Evolutionary conservation across 1,139 yeast species (phyloP).

Genomic region (Blastobotrys elegans): DNA sequence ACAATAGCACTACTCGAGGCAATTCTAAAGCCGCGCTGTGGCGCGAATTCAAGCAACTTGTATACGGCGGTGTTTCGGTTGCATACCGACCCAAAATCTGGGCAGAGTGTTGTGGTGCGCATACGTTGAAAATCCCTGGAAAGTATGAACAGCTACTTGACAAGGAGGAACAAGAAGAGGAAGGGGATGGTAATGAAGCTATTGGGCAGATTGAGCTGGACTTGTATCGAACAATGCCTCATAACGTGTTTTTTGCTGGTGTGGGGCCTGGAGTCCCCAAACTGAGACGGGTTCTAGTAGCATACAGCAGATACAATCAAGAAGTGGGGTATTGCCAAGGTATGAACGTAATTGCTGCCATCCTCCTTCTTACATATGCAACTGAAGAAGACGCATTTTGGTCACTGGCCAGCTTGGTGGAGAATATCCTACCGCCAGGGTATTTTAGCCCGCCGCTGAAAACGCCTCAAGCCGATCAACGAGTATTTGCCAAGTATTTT

Average conservation of each 20-base stretch:
- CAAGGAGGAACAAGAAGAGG: conserved; percentile 20
- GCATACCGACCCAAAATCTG: conserved; percentile 47
- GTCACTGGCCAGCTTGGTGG: conserved; percentile 49
- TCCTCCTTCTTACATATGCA: conserved; percentile 43
- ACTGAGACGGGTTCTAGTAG: conserved; percentile 46
- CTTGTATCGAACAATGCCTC: conserved; percentile 52
- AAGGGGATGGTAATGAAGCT: conserved; percentile 29
- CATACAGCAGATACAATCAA: conserved; percentile 48
- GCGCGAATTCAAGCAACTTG: conserved; percentile 38
- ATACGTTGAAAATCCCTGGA: conserved; percentile 44
- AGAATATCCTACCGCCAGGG: conserved; percentile 48
- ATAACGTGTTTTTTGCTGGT: conserved; percentile 49
- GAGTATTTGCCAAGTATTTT: conserved; percentile 29
- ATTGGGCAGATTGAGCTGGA: conserved; percentile 53
- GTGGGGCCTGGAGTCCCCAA: conserved; percentile 53
- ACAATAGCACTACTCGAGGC: conserved; percentile 2
- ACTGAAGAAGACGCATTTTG: conserved; percentile 56
- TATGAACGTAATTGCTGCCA: conserved; percentile 58
- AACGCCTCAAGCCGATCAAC: conserved; percentile 42
- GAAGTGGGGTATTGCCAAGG: conserved; percentile 59
- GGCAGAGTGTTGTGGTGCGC: conserved; percentile 54
- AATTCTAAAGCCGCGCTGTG: conserved; percentile 24
- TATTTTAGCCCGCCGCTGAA: conserved; percentile 42
- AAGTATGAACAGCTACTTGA: conserved; percentile 39
- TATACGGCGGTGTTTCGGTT: conserved; percentile 46